A percentile compares a stretch with the other conserved stretches of the same genome.
Evolutionary conservation across 495 filamentous ascomycete species (phyloP).

Genomic region (Jackrogersella multiformis): DNA sequence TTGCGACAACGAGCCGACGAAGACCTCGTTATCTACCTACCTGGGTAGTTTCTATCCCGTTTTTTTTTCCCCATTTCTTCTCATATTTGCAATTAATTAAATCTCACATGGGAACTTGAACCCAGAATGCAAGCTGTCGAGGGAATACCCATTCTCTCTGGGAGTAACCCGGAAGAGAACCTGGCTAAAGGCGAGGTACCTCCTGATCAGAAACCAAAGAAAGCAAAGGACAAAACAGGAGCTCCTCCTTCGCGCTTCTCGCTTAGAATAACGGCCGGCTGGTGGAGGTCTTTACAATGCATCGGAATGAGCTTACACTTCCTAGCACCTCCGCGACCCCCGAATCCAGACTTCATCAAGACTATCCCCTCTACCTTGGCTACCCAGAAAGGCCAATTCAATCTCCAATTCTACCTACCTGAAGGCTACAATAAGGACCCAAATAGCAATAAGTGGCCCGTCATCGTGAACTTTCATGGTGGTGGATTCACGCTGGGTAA

Average conservation of each 20-base stretch:
- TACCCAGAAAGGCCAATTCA: constrained; percentile 62
- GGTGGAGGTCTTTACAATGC: constrained; percentile 82
- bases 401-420: constrained; percentile 85
- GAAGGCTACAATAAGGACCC: constrained; percentile 63
- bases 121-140: constrained; percentile 43
- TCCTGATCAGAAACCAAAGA: constrained; percentile 42
- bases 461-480: constrained; percentile 79
- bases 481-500: constrained; percentile 80
- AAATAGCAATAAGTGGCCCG: constrained; percentile 63
- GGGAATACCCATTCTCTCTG: constrained; percentile 48
- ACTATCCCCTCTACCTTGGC: constrained; percentile 69
- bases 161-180: constrained; percentile 19
- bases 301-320: constrained; percentile 82
- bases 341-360: constrained; percentile 71
- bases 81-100: neutral
- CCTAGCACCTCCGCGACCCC: constrained; percentile 71
- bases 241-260: constrained; percentile 67
- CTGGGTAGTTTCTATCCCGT: neutral
- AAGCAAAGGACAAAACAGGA: constrained; percentile 51
- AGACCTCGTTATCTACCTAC: neutral
- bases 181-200: constrained; percentile 19
- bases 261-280: constrained; percentile 73
- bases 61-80: no score
- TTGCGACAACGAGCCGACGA: neutral
- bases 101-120: neutral